Conservation (phyloP, 768 basidiomycete genomes). For the Leccinellum luteum region DNA sequence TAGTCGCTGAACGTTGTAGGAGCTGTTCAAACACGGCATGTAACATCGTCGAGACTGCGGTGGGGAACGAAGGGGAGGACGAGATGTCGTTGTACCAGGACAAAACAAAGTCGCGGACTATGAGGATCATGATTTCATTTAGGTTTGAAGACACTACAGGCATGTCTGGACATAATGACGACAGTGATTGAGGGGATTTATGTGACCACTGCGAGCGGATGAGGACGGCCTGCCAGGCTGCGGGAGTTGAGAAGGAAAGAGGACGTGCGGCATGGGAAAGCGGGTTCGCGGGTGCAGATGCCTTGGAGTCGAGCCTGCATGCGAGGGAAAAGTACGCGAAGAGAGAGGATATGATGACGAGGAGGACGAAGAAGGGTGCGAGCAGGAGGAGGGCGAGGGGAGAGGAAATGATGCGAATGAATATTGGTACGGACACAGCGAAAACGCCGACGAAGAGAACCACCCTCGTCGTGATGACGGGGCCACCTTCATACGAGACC, state of each 20-base stretch:
- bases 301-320: constrained; percentile 53
- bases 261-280: constrained; percentile 65
- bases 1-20: constrained; percentile 47
- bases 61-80: constrained; percentile 83
- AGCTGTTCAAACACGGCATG: constrained; percentile 63
- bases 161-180: constrained; percentile 62
- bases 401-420: constrained; percentile 58
- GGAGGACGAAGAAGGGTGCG: constrained; percentile 54
- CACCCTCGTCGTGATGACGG: constrained; percentile 45
- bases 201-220: constrained; percentile 91
- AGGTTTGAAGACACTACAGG: constrained; percentile 67
- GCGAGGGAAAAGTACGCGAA: constrained; percentile 54
- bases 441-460: constrained; percentile 56
- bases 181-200: constrained; percentile 61
- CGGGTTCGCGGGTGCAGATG: constrained; percentile 30
- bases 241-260: constrained; percentile 84
- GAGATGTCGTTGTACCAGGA: constrained; percentile 90
- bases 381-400: constrained; percentile 63
- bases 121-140: constrained; percentile 77
- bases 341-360: constrained; percentile 51
- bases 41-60: constrained; percentile 73
- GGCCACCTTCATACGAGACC: constrained; percentile 30
- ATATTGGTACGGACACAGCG: constrained; percentile 54
- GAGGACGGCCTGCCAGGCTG: constrained; percentile 90
- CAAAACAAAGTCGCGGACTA: constrained; percentile 83